These are phyloP conservation scores for Petunia hybrid DNA, from an alignment of 305 asterid species.

Conservation along the genomic window DNA sequence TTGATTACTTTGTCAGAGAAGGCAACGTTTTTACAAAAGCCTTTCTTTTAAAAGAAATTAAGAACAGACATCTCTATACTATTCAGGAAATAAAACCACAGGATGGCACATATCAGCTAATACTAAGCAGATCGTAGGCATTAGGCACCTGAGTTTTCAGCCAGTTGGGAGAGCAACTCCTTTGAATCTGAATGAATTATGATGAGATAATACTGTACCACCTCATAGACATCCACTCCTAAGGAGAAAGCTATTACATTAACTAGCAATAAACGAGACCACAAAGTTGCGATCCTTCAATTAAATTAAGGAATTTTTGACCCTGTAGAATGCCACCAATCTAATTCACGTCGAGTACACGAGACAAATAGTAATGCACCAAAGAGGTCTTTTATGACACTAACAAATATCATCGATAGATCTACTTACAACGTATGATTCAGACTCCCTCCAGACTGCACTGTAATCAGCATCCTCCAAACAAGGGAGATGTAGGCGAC, in stretches of 20 bases:
- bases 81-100: neutral
- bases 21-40: neutral
- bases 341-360: neutral
- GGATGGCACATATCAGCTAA: neutral
- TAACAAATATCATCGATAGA: constrained; percentile 6
- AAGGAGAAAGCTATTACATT: constrained; percentile 11
- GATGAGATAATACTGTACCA: constrained; percentile 16
- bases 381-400: neutral
- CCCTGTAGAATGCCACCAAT: neutral
- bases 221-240: neutral
- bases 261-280: neutral
- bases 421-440: constrained; percentile 68
- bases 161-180: constrained; percentile 16
- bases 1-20: constrained; percentile 24
- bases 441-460: constrained; percentile 66
- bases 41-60: neutral
- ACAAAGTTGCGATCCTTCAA: neutral
- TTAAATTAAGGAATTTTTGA: neutral
- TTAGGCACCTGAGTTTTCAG: constrained; percentile 8
- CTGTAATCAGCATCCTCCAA: constrained; percentile 56
- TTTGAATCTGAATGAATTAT: neutral
- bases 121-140: neutral
- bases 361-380: constrained; percentile 1
- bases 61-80: constrained; percentile 22
- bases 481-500: constrained; percentile 64